These are phyloP conservation scores for Trichoderma koningii DNA, from an alignment of 2,329 filamentous ascomycete species.

Conservation along the genomic window DNA sequence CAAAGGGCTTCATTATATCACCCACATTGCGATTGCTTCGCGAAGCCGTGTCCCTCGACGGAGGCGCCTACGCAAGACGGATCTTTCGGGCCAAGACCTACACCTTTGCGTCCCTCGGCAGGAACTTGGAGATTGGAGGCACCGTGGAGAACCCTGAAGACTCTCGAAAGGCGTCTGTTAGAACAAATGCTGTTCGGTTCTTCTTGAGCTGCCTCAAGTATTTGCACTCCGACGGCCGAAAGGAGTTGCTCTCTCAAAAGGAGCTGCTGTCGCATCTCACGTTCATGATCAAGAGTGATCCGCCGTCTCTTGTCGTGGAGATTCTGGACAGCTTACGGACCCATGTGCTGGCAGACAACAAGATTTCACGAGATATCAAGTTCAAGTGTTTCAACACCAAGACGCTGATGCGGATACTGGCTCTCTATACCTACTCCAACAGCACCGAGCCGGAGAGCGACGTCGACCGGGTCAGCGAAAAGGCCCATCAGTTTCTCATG, in stretches of 20 bases:
- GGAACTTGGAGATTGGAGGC: conserved; percentile 74
- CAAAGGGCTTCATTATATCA: conserved; percentile 85
- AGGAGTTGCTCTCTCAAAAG: conserved; percentile 75
- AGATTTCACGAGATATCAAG: conserved; percentile 73
- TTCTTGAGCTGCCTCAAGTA: conserved; percentile 77
- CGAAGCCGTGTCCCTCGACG: conserved; percentile 84
- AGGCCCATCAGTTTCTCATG: conserved; percentile 74
- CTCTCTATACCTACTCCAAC: conserved; percentile 66
- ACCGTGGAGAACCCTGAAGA: conserved; percentile 62
- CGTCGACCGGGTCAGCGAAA: conserved; percentile 59
- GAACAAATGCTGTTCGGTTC: conserved; percentile 81
- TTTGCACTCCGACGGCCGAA: conserved; percentile 74
- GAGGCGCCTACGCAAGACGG: conserved; percentile 74
- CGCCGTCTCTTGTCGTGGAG: conserved; percentile 72
- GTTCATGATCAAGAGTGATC: conserved; percentile 75
- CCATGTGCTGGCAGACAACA: conserved; percentile 72
- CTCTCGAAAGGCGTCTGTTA: conserved; percentile 70
- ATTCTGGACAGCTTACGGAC: conserved; percentile 70
- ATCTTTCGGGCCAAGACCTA: conserved; percentile 77
- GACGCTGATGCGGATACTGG: conserved; percentile 70
- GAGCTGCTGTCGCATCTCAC: conserved; percentile 84
- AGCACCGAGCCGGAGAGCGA: conserved; percentile 45
- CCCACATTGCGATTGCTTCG: conserved; percentile 83
- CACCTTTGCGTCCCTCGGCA: conserved; percentile 76
- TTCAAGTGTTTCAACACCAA: conserved; percentile 73